A percentile compares a stretch with the other conserved stretches of the same genome.
These are phyloP conservation scores for Cordyceps cateniannulata DNA, from an alignment of 2,329 filamentous ascomycete species.

Conservation along the genomic window DNA sequence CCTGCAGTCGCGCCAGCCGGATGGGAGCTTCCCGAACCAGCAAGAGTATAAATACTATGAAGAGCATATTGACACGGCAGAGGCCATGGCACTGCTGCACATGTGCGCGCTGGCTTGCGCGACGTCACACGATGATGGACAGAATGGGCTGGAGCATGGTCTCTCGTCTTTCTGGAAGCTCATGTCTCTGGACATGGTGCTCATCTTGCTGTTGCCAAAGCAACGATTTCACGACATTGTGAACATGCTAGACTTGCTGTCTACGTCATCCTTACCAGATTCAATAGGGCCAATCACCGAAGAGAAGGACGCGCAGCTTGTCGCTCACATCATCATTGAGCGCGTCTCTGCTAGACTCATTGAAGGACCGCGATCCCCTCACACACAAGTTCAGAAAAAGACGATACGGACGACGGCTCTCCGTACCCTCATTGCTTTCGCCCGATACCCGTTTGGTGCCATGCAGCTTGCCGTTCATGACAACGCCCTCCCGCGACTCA, in stretches of 20 bases:
- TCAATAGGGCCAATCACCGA: slow-evolving; percentile 61
- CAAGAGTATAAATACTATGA: slow-evolving; percentile 32
- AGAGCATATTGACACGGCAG: slow-evolving; percentile 55
- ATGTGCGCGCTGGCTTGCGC: slow-evolving; percentile 55
- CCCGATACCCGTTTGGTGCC: slow-evolving; percentile 55
- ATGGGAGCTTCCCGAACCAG: slow-evolving; percentile 41
- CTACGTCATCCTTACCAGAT: slow-evolving; percentile 55
- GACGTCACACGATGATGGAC: slow-evolving; percentile 27
- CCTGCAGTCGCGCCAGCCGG: slow-evolving; percentile 41
- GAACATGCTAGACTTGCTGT: slow-evolving; percentile 58
- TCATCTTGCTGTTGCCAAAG: slow-evolving; percentile 60
- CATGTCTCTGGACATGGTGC: slow-evolving; percentile 59
- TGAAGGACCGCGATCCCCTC: slow-evolving; percentile 41
- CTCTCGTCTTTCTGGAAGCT: slow-evolving; percentile 56
- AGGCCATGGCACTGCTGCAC: slow-evolving; percentile 61
- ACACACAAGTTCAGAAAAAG: slow-evolving; percentile 33
- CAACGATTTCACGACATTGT: slow-evolving; percentile 59
- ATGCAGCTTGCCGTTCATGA: slow-evolving; percentile 61
- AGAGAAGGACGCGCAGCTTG: slow-evolving; percentile 34
- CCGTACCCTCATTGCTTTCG: slow-evolving; percentile 53
- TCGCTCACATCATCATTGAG: slow-evolving; percentile 48
- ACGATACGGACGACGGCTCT: slow-evolving; percentile 41
- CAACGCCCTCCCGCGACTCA: slow-evolving; percentile 65
- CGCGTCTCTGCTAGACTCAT: slow-evolving; percentile 56
- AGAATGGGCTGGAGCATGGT: slow-evolving; percentile 24